Conservation (phyloP, 1,284 basidiomycete species). For the Pterula multifida region DNA sequence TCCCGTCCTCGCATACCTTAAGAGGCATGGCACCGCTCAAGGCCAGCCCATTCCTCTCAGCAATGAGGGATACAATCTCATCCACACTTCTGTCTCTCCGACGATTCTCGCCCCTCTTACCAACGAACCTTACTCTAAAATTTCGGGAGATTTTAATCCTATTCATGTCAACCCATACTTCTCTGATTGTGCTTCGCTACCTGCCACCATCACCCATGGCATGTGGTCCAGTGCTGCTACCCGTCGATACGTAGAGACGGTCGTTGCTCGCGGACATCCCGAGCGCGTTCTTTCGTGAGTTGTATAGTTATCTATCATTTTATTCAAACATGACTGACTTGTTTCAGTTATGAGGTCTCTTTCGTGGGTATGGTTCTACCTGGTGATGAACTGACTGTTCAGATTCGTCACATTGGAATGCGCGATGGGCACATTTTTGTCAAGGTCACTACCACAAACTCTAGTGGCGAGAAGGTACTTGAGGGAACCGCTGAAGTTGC, state of each 20-base stretch:
- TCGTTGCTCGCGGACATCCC: conserved; percentile 88
- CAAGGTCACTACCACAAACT: conserved; percentile 82
- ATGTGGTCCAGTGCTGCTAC: conserved; percentile 96
- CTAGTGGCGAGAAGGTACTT: conserved; percentile 81
- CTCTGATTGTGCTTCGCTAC: conserved; percentile 85
- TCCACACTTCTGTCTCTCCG: conserved; percentile 41
- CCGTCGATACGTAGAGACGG: conserved; percentile 84
- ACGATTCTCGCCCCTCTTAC: conserved; percentile 72
- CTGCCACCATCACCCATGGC: conserved; percentile 95
- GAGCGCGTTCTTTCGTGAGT: conserved; percentile 80
- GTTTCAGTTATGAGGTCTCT: conserved; percentile 68
- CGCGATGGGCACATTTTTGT: conserved; percentile 88
- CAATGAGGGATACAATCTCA: conserved; percentile 78
- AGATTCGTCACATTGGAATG: conserved; percentile 87
- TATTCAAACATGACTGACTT: conserved; percentile 7
- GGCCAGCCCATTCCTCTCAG: conserved; percentile 72
- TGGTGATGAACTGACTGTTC: conserved; percentile 79
- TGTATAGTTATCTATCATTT: conserved; percentile 4
- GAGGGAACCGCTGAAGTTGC: conserved; percentile 88
- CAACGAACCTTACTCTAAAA: conserved; percentile 91
- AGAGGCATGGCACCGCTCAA: conserved; percentile 77
- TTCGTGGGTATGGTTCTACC: conserved; percentile 99
- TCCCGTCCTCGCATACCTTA: conserved; percentile 87
- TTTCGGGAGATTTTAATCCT: conserved; percentile 96
- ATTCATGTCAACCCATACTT: conserved; percentile 99